Evolutionary conservation across 805 yeast species (phyloP).

Genomic region (Metschnikowia sp.): DNA sequence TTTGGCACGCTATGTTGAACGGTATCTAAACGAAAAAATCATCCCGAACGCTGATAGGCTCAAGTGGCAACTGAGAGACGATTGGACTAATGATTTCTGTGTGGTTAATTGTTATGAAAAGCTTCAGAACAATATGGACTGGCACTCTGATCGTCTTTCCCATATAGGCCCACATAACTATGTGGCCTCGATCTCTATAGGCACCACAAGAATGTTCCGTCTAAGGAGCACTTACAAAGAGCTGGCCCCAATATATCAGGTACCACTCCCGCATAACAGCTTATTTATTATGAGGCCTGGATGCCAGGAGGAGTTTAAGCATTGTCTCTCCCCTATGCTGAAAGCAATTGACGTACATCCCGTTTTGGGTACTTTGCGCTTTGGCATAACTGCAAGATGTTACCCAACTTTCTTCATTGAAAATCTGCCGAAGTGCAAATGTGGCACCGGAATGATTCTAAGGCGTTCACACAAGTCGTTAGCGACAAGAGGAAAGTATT

Average conservation of each 20-base stretch:
- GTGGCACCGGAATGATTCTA: constrained; percentile 49
- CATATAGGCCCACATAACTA: constrained; percentile 69
- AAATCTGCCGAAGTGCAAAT: constrained; percentile 45
- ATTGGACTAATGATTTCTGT: constrained; percentile 54
- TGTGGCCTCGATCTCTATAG: constrained; percentile 66
- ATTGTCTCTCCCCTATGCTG: constrained; percentile 50
- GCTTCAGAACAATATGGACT: constrained; percentile 54
- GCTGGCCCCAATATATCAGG: constrained; percentile 36
- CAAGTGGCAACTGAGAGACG: constrained; percentile 34
- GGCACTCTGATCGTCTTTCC: constrained; percentile 75
- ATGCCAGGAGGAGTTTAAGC: constrained; percentile 73
- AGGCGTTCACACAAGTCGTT: constrained; percentile 52
- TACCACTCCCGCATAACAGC: constrained; percentile 70
- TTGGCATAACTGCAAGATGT: constrained; percentile 65
- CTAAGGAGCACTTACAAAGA: constrained; percentile 43
- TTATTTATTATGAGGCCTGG: constrained; percentile 73
- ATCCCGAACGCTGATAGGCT: constrained; percentile 28
- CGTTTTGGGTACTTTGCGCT: constrained; percentile 47
- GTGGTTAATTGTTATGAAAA: constrained; percentile 55
- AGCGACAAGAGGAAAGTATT: constrained; percentile 50
- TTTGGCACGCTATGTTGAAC: constrained; percentile 38
- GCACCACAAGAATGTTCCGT: constrained; percentile 67
- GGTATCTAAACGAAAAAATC: constrained; percentile 35
- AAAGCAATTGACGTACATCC: constrained; percentile 44
- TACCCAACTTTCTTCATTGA: constrained; percentile 37